Conservation (phyloP, 2,329 filamentous ascomycete species). For the Pyrenophora tritici-repentis region DNA sequence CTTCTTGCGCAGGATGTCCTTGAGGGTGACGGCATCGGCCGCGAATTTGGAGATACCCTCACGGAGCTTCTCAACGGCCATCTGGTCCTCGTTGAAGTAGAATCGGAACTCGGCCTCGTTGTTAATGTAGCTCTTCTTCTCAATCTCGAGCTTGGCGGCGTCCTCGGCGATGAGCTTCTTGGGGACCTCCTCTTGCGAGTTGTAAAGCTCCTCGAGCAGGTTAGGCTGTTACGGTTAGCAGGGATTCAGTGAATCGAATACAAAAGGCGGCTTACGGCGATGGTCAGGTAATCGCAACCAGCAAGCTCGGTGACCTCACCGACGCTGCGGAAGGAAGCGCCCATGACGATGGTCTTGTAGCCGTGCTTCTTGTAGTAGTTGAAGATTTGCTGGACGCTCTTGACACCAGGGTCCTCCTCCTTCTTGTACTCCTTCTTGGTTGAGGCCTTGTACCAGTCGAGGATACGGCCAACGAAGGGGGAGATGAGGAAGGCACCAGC, state of each 20-base stretch:
- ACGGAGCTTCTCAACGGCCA: constrained; percentile 98
- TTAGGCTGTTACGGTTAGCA: constrained; percentile 65
- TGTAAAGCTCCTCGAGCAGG: constrained; percentile 91
- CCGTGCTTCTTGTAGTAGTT: constrained; percentile 99
- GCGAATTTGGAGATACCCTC: constrained; percentile 99
- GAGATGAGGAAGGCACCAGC: constrained; percentile 97
- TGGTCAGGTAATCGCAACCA: constrained; percentile 98
- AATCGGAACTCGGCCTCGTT: constrained; percentile 93
- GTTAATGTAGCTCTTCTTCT: constrained; percentile 89
- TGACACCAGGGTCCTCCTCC: constrained; percentile 93
- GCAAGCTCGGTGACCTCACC: constrained; percentile 98
- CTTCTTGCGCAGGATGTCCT: constrained; percentile 90
- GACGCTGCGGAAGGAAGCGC: constrained; percentile 93
- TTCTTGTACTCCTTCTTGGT: constrained; percentile 92
- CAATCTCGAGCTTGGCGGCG: constrained; percentile 72
- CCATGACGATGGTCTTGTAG: constrained; percentile 99
- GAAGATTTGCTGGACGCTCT: constrained; percentile 91
- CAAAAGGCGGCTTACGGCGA: constrained; percentile 68
- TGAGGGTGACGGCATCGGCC: constrained; percentile 90
- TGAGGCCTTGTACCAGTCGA: constrained; percentile 98
- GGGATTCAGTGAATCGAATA: background rate
- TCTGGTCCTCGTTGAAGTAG: constrained; percentile 99
- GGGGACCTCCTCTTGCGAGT: constrained; percentile 79
- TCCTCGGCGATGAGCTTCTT: constrained; percentile 83
- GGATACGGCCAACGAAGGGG: constrained; percentile 97